Evolutionary conservation across 257 asterid species (phyloP), one percentile per base, ranked within the genome.

Genomic region (Plantago major): DNA sequence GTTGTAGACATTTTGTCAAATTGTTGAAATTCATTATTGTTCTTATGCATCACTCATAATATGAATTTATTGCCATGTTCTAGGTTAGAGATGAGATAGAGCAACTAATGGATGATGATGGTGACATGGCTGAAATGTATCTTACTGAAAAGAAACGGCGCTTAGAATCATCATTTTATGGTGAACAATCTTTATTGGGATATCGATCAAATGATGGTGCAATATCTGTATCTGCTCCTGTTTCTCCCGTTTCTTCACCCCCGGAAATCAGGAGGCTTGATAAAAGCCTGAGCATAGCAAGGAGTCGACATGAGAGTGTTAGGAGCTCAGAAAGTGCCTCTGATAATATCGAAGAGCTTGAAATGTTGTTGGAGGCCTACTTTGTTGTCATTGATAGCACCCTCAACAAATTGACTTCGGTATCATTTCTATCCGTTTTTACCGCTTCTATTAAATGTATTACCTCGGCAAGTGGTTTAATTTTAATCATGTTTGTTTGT

Each of bases 51-150:
- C 66, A 58, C 68, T 70, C 37, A 71, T 60, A 18, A 18, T 11
- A 68, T 58, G 60, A 43, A 67, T 67, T 37, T 55, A 46, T 56
- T 53, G 18, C 54, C 66, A 58, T 64, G 64, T 14, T 82, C 72
- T 85, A 93, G 99, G 99, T 89, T 68, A 87, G 97, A 78, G 99
- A 93, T 73, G 99, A 93, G 85, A 90, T 93, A 74, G 99, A 93
- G 70, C 97, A 93, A 72, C 83, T 93, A 60, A 89, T 93, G 99
- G 97, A 93, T 63, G 99, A 93, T 59, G 99, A 93, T 58, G 99
- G 99, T 19, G 99, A 93, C 78, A 93, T 93, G 99, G 99, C 99
- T 73, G 99, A 93, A 77, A 85, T 93, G 99, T 93, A 87, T 78
- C 96, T 93, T 4, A 87, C 97, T 2, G 97, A 93, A 78, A 93